Evolutionary conservation across 2,329 filamentous ascomycete genomes (phyloP).

Genomic region (Penicillium hordei): DNA sequence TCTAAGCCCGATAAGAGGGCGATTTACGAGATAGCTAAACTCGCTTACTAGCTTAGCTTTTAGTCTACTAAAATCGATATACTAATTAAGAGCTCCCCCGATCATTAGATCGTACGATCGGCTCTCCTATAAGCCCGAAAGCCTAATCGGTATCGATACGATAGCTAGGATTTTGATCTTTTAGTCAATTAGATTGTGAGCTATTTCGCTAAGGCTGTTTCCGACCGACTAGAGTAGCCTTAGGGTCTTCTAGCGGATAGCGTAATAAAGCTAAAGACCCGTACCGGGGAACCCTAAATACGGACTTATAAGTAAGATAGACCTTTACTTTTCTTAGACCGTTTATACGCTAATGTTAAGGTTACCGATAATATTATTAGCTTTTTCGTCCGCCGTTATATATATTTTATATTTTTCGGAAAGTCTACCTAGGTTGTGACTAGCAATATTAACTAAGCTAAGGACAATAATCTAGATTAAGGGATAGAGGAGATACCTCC

Average conservation of each 20-base stretch:
- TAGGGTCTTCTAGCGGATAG: conserved; percentile 2
- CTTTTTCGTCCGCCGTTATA: background rate
- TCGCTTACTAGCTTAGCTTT: conserved; percentile 24
- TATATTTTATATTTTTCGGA: background rate
- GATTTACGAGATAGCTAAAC: conserved; percentile 25
- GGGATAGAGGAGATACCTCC: background rate
- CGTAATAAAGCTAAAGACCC: background rate
- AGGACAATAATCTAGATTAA: background rate
- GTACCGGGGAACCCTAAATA: background rate
- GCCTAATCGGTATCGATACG: conserved; percentile 12
- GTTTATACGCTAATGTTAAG: background rate
- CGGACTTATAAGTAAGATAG: background rate
- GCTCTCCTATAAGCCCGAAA: conserved; percentile 15
- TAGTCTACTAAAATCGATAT: conserved; percentile 8
- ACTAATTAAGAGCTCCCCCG: conserved; percentile 10
- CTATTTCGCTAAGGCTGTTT: conserved; percentile 5
- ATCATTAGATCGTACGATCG: conserved; percentile 14
- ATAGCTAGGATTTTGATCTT: conserved; percentile 12
- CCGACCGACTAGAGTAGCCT: background rate
- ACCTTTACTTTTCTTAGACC: conserved; percentile 2
- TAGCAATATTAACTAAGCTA: background rate
- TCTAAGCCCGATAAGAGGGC: conserved; percentile 17
- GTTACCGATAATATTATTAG: background rate
- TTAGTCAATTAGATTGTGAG: conserved; percentile 8
- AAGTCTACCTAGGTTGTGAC: background rate